Base-by-base conservation (phyloP, 225 moss, liverwort and hornwort species). In the Bryoerythrophyllum caledonicum region DNA sequence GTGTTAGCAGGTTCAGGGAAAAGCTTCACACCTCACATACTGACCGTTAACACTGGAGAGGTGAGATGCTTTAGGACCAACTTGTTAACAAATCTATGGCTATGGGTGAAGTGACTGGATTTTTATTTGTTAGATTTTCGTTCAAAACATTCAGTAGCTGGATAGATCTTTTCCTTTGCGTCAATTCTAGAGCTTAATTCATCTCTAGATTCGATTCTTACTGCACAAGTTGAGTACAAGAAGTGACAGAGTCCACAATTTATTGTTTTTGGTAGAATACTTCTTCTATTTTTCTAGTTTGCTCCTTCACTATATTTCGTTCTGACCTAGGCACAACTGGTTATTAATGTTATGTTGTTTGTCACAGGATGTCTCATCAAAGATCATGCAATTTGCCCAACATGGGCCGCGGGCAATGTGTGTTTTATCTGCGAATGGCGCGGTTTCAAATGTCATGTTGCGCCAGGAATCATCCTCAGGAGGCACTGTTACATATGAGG, bases 1-100 rank as follows among this genome's bases (percentile, higher is more conserved):
- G 83, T 86, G 75, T 70, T 99, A 81, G 84, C 90, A 84, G 94
- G 94, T 69, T 79, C 93, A 55, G 94, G 94, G 54, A 88, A 91
- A 77, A 86, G 90, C 55, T 95, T 99, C 74, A 91, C 95, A 27
- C 94, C 97, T 67, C 97, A 99, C 56, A 90, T 99, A 51, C 72
- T 99, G 49, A 99, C 94, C n/a, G 89, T 99, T 62, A 95, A 90
- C 46, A 90, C 93, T 23, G 97, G 97, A 68, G 94, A 99, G 97
- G 97, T 99, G 76, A 43, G 67, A 11, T 67, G 20, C 26, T 9
- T 13, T 34, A 13, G 49, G 56, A 38, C 38, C 67, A 56, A 21
- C 11, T 28, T 71, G n/a, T 60, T 51, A 17, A 0, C 44, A 64
- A 53, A 37, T 4, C 69, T 38, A 20, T 55, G 17, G 46, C 38